Base-by-base conservation (phyloP, 2,329 filamentous ascomycete genomes). In the Claviceps cyperi region DNA sequence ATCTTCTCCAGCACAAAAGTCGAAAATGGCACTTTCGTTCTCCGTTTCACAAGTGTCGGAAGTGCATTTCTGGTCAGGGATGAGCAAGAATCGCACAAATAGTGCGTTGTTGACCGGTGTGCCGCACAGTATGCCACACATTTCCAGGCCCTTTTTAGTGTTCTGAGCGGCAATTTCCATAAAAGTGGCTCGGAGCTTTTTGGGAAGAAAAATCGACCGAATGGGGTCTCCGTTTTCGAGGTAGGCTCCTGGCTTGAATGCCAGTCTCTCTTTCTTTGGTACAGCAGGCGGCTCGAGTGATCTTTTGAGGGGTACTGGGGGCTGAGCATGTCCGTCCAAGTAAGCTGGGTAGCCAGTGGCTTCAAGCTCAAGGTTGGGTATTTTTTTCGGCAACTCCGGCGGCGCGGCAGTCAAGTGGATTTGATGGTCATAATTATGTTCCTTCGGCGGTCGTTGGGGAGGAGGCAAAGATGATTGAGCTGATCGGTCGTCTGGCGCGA, bases 31-130 rank as follows among this genome's bases (percentile, higher is more conserved):
- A 32, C 78, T 77, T 64, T 94, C 89, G 56, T 96, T 92, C 46
- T 88, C 80, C 19, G 88, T 97, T 66, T 97, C 91, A 64, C 92
- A 98, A 0, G 92, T 97, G 62, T 98, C 91, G 2, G 84, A 82
- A 0, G 91, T 96, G 60, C 84, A 84, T 49, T 81, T 84, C 64
- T 98, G 92, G 60, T 94, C 86, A 0, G 92, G 92, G 21, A 98
- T 90, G 22, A 98, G 76, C 5, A 98, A 77, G 50, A 84, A 82
- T 5, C 84, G 87, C 52, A 98, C 82, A 68, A 97, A 97, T 3
- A 98, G 74, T 1, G 92, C 92, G 62, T 96, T 96, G 57, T 90
- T 91, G 60, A 95, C 85, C 1, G 90, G 74, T 1, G 87, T 91
- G 7, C 91, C 92, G 60, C 89, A 94, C 11, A 98, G 76, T 56